A percentile compares a stretch with the other conserved stretches of the same genome.
Evolutionary conservation across 805 yeast genomes (phyloP).

Genomic region (Candida golubevii): DNA sequence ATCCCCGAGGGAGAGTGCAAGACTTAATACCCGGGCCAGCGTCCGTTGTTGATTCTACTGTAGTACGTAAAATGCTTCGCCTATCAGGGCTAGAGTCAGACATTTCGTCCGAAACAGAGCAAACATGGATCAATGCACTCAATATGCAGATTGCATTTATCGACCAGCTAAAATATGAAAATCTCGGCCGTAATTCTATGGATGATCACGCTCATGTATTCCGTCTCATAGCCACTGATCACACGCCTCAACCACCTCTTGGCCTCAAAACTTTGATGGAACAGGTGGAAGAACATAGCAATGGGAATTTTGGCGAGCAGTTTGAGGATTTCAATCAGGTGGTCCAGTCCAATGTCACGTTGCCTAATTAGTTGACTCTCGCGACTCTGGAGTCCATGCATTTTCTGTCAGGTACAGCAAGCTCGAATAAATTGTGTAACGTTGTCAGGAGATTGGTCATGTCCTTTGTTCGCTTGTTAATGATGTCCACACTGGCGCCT

Average conservation of each 20-base stretch:
- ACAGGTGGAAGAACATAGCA: constrained; percentile 9
- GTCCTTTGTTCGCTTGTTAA: constrained; percentile 60
- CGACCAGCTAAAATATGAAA: constrained; percentile 28
- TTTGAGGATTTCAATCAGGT: neutral
- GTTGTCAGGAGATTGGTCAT: constrained; percentile 60
- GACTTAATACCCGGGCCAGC: constrained; percentile 14
- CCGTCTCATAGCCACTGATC: constrained; percentile 34
- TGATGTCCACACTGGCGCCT: constrained; percentile 70
- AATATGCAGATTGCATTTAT: constrained; percentile 50
- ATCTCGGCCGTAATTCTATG: constrained; percentile 11
- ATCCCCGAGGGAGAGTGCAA: constrained; percentile 12
- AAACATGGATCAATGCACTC: constrained; percentile 30
- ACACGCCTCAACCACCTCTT: constrained; percentile 21
- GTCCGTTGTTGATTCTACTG: constrained; percentile 14
- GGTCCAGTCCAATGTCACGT: constrained; percentile 3
- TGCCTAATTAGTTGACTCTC: constrained; percentile 3
- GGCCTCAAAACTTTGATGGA: constrained; percentile 17
- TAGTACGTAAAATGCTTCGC: constrained; percentile 33
- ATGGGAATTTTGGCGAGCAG: neutral
- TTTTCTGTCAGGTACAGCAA: constrained; percentile 73
- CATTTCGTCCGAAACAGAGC: constrained; percentile 23
- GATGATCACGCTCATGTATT: constrained; percentile 21
- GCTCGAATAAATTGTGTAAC: constrained; percentile 60
- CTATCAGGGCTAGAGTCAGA: constrained; percentile 46
- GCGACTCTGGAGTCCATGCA: constrained; percentile 72